A percentile compares a stretch with the other conserved stretches of the same genome.
phyloP scores from a whole-genome alignment of 495 filamentous ascomycete genomes.

The Neurospora cerealis region DNA sequence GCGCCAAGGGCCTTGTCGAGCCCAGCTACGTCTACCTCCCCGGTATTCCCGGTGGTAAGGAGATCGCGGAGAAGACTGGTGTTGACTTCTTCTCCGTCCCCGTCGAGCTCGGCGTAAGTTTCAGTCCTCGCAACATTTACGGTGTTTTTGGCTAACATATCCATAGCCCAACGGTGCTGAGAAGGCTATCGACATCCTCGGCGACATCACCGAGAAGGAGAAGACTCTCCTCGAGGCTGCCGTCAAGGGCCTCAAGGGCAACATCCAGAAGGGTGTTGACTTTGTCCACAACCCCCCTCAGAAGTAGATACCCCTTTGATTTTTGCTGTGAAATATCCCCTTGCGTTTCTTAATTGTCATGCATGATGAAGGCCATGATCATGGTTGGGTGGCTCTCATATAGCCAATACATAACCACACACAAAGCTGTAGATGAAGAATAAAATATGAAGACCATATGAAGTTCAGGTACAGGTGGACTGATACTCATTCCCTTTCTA shows the following conservation, averaged over 20 bases:
- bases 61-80: constrained; percentile 69
- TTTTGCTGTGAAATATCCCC: not conserved
- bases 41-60: constrained; percentile 78
- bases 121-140: not conserved
- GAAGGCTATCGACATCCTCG: constrained; percentile 72
- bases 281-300: constrained; percentile 67
- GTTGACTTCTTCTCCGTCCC: constrained; percentile 94
- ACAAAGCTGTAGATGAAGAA: constrained; percentile 23
- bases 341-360: not conserved
- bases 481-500: constrained; percentile 10
- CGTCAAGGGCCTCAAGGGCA: constrained; percentile 70
- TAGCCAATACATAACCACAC: not conserved
- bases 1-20: constrained; percentile 85
- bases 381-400: not conserved
- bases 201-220: constrained; percentile 65
- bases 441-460: constrained; percentile 5
- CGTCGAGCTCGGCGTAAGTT: constrained; percentile 83
- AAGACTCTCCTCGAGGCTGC: constrained; percentile 72
- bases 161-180: constrained; percentile 67
- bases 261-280: constrained; percentile 86
- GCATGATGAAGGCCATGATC: not conserved
- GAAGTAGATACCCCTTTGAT: constrained; percentile 26
- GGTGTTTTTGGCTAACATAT: constrained; percentile 6
- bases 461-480: constrained; percentile 9
- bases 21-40: constrained; percentile 92